phyloP scores from a whole-genome alignment of 345 rosid species.

The Gossypium australe region DNA sequence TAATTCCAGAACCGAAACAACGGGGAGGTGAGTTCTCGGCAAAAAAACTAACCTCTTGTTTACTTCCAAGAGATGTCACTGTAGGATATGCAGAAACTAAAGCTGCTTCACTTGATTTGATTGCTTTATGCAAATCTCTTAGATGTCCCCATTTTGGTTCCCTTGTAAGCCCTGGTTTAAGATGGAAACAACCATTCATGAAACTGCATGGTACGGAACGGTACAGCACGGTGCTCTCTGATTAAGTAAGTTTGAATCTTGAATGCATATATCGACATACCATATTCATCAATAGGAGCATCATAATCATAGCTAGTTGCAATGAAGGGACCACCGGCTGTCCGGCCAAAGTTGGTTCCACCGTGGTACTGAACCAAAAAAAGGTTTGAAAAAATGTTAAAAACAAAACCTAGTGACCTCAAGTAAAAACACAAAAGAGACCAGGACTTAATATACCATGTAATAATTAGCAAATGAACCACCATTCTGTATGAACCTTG shows the following conservation, averaged over 20 bases:
- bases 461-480: constrained; percentile 70
- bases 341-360: constrained; percentile 88
- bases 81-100: constrained; percentile 58
- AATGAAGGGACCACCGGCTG: constrained; percentile 92
- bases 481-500: constrained; percentile 63
- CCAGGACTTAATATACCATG: constrained; percentile 41
- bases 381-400: not conserved
- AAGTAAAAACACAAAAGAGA: not conserved
- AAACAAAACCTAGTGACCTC: not conserved
- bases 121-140: constrained; percentile 78
- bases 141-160: constrained; percentile 93
- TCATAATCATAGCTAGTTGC: constrained; percentile 97
- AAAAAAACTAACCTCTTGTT: constrained; percentile 50
- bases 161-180: constrained; percentile 43
- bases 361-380: constrained; percentile 67
- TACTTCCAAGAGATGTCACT: constrained; percentile 55
- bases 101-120: constrained; percentile 82
- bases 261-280: constrained; percentile 31
- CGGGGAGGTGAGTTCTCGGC: not conserved
- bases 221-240: not conserved
- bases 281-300: constrained; percentile 95
- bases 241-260: not conserved
- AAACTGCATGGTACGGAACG: not conserved
- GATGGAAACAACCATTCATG: not conserved
- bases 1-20: not conserved